A percentile compares a stretch with the other conserved stretches of the same genome.
Conservation (phyloP, 768 basidiomycete species). For the Pisolithus orientalis region DNA sequence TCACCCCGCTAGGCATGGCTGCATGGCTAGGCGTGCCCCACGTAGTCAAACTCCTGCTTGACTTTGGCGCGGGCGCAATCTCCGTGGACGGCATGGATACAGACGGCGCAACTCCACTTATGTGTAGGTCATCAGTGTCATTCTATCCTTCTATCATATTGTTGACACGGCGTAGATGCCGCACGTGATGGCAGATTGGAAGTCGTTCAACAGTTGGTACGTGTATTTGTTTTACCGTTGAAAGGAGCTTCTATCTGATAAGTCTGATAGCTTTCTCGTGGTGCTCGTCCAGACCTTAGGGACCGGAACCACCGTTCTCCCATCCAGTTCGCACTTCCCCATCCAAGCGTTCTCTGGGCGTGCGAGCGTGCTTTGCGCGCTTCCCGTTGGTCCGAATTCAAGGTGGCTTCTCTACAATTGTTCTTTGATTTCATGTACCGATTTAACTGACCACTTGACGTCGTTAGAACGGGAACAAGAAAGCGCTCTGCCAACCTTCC, state of each 20-base stretch:
- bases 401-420: constrained; percentile 34
- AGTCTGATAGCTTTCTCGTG: constrained; percentile 43
- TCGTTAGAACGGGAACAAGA: constrained; percentile 27
- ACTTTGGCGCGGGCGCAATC: constrained; percentile 53
- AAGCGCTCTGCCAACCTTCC: constrained; percentile 20
- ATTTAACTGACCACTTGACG: constrained; percentile 1
- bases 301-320: constrained; percentile 70
- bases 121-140: constrained; percentile 53
- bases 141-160: constrained; percentile 3
- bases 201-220: constrained; percentile 62
- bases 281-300: constrained; percentile 66
- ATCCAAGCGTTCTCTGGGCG: constrained; percentile 60
- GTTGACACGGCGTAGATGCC: constrained; percentile 45
- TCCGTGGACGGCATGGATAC: constrained; percentile 70
- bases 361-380: constrained; percentile 63
- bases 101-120: constrained; percentile 72
- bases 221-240: constrained; percentile 17
- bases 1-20: constrained; percentile 72
- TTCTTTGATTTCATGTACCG: constrained; percentile 1
- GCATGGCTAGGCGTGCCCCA: constrained; percentile 67
- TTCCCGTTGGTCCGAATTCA: constrained; percentile 52
- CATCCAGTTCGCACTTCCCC: constrained; percentile 58
- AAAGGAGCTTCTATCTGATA: constrained; percentile 5
- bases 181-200: constrained; percentile 65
- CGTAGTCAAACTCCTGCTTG: constrained; percentile 57